A percentile compares a stretch with the other conserved stretches of the same genome.
Evolutionary conservation across 148 eudicot genomes (phyloP).

Genomic region (Vaccinium corymbosum): DNA sequence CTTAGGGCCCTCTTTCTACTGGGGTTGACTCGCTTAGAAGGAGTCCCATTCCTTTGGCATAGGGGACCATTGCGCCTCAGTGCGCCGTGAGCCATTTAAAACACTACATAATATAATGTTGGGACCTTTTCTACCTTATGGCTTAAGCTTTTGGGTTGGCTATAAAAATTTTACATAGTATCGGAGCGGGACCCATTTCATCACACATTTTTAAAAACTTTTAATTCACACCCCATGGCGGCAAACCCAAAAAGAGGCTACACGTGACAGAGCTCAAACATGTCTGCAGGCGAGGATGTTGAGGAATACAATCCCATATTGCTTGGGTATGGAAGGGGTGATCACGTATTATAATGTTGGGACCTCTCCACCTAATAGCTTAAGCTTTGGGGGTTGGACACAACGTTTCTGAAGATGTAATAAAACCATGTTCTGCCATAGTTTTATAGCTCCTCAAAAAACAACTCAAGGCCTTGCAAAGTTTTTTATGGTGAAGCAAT

Average conservation of each 20-base stretch:
- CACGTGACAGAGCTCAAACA: neutral
- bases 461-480: neutral
- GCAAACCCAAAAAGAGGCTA: neutral
- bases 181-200: neutral
- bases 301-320: neutral
- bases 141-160: neutral
- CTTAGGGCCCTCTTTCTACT: too few relatives aligned
- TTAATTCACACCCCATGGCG: neutral
- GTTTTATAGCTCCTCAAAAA: neutral
- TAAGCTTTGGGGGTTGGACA: neutral
- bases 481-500: neutral
- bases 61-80: too few relatives aligned
- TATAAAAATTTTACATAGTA: neutral
- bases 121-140: neutral
- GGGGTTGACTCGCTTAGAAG: too few relatives aligned
- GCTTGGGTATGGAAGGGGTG: neutral
- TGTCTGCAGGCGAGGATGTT: neutral
- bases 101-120: neutral
- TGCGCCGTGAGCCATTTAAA: too few relatives aligned
- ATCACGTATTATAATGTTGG: neutral
- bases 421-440: neutral
- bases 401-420: neutral
- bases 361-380: neutral
- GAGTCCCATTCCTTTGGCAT: too few relatives aligned
- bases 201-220: neutral